phyloP scores from a whole-genome alignment of 2,329 filamentous ascomycete genomes.

The Dactylella cylindrospora region DNA sequence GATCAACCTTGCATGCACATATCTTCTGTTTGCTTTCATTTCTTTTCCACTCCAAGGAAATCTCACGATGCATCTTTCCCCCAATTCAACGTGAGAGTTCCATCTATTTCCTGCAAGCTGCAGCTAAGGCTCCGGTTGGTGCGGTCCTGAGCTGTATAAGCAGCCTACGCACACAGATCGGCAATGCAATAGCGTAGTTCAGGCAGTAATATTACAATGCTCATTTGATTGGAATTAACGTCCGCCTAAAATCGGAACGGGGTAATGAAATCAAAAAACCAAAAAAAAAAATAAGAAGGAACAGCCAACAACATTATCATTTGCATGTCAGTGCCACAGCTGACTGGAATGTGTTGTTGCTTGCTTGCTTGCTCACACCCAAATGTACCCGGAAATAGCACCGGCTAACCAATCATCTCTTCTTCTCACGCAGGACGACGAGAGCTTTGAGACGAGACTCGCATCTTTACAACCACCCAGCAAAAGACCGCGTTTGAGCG shows the following conservation, averaged over 20 bases:
- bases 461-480: conserved; percentile 42
- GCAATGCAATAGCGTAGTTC: conserved; percentile 15
- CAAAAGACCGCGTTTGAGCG: conserved; percentile 33
- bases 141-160: no score
- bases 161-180: conserved; percentile 16
- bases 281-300: no score
- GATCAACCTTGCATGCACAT: conserved; percentile 6
- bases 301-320: no score
- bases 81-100: no score
- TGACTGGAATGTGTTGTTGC: conserved; percentile 39
- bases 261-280: no score
- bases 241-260: neutral
- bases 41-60: conserved; percentile 12
- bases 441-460: conserved; percentile 44
- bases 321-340: no score
- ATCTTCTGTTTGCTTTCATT: neutral
- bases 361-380: no score
- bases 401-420: conserved; percentile 33
- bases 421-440: conserved; percentile 29
- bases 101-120: no score
- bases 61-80: no score
- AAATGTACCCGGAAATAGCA: conserved; percentile 31
- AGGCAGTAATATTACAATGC: conserved; percentile 1
- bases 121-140: no score
- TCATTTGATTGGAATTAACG: conserved; percentile 30